Conservation (phyloP, 2,329 filamentous ascomycete species). For the Esteya vermicola region DNA sequence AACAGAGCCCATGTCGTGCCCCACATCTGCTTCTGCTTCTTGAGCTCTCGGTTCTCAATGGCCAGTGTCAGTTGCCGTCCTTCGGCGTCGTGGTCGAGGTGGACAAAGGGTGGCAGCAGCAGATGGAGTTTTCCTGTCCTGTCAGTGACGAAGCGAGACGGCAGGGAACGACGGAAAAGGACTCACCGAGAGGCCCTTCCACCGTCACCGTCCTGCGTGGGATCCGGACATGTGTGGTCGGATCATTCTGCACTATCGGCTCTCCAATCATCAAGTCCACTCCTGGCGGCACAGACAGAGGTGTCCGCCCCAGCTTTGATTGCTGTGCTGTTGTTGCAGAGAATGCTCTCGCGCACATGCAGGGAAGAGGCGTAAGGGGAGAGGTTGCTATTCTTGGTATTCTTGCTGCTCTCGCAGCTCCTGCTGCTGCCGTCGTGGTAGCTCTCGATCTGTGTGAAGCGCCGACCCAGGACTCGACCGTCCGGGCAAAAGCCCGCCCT, state of each 20-base stretch:
- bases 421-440: conserved; percentile 12
- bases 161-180: neutral
- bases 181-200: conserved; percentile 63
- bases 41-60: conserved; percentile 52
- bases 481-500: conserved; percentile 29
- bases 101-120: conserved; percentile 66
- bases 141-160: too few species aligned
- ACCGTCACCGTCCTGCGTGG: conserved; percentile 57
- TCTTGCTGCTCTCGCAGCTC: too few species aligned
- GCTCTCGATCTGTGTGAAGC: too few species aligned
- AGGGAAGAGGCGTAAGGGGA: too few species aligned
- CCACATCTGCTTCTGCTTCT: conserved; percentile 90
- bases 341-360: conserved; percentile 31
- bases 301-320: conserved; percentile 77
- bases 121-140: conserved; percentile 56
- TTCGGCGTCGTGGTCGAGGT: conserved; percentile 51
- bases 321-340: conserved; percentile 50
- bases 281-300: conserved; percentile 68
- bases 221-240: conserved; percentile 46
- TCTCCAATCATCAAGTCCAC: conserved; percentile 64
- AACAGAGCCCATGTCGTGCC: conserved; percentile 85
- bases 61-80: conserved; percentile 51
- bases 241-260: conserved; percentile 35
- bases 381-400: too few species aligned
- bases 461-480: conserved; percentile 28